Percentiles rank a stretch among this genome's conserved stretches.
Conservation (phyloP, 164 flowering plant species). For the Cinnamomum micranthum region DNA sequence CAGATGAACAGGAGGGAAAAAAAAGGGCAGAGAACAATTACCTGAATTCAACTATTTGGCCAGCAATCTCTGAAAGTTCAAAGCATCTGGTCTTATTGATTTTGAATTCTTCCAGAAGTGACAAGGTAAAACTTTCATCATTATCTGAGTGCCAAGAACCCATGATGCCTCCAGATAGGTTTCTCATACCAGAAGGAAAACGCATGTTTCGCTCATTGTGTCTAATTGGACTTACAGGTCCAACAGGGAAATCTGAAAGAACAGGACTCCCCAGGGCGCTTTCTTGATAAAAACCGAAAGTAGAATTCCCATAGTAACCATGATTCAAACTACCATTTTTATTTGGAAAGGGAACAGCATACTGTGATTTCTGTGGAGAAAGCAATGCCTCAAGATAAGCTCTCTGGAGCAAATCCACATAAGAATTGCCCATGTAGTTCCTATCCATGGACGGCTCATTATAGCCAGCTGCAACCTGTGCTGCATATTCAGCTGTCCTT, state of each 20-base stretch:
- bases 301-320: constrained; percentile 57
- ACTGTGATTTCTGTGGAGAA: constrained; percentile 68
- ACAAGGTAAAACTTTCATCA: constrained; percentile 59
- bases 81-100: constrained; percentile 82
- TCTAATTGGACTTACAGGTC: constrained; percentile 58
- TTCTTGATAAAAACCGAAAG: constrained; percentile 66
- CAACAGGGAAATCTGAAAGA: constrained; percentile 56
- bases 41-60: constrained; percentile 97
- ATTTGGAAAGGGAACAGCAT: constrained; percentile 44
- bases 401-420: constrained; percentile 63
- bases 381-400: constrained; percentile 63
- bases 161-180: constrained; percentile 50
- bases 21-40: constrained; percentile 13
- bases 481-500: constrained; percentile 60
- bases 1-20: neutral
- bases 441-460: constrained; percentile 50
- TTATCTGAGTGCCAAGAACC: constrained; percentile 67
- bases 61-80: constrained; percentile 86
- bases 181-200: constrained; percentile 70
- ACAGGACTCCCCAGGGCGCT: constrained; percentile 49
- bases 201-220: constrained; percentile 52
- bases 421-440: constrained; percentile 44
- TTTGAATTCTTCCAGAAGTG: constrained; percentile 84
- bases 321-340: constrained; percentile 49
- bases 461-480: constrained; percentile 45